Conservation (phyloP, 148 eudicot genomes). For the Salicornia ramosissima region DNA sequence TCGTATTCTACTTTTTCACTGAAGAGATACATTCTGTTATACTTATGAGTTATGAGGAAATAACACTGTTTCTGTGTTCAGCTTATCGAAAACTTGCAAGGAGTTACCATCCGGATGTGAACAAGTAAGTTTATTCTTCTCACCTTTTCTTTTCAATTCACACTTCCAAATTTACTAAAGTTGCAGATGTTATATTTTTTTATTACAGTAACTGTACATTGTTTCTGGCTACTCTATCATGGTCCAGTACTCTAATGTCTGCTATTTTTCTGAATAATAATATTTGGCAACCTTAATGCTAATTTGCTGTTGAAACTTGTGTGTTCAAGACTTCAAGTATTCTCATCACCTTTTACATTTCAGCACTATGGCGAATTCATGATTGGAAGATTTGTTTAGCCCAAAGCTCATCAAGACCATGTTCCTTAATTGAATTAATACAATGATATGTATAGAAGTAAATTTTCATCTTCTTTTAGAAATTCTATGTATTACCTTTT, state of each 20-base stretch:
- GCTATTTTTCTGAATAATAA: neutral
- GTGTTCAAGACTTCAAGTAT: neutral
- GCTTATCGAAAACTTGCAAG: slow-evolving; percentile 98
- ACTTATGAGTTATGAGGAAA: neutral
- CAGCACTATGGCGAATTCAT: neutral
- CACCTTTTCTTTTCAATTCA: neutral
- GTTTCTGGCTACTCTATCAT: neutral
- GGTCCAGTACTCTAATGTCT: no score
- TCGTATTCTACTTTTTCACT: neutral
- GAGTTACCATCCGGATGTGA: slow-evolving; percentile 95
- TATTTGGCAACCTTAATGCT: neutral
- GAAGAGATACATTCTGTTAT: neutral
- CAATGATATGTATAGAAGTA: neutral
- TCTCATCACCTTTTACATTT: neutral
- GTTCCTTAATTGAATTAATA: neutral
- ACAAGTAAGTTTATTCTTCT: slow-evolving; percentile 57
- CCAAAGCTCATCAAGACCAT: no score
- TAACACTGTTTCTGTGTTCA: slow-evolving; percentile 31
- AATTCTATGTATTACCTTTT: no score
- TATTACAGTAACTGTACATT: neutral
- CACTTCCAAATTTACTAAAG: neutral
- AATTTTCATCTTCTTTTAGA: no score
- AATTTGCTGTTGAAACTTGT: neutral
- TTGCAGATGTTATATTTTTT: neutral
- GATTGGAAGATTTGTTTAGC: no score